phyloP scores from a whole-genome alignment of 2,329 filamentous ascomycete genomes.

The Phoma sp. region DNA sequence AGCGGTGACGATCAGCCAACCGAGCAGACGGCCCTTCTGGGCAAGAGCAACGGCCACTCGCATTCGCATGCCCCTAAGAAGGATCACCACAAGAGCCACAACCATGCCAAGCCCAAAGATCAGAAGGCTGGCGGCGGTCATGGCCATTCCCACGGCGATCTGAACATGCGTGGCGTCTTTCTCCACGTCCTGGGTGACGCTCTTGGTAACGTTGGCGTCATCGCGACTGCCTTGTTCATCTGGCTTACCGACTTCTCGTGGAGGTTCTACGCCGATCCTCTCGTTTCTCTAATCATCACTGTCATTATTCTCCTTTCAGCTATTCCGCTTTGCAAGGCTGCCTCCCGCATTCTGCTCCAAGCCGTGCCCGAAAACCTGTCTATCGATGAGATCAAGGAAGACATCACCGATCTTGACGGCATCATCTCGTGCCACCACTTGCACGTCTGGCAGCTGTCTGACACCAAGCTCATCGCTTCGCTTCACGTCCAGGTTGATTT shows the following conservation, averaged over 20 bases:
- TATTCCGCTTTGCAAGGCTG: slow-evolving; percentile 78
- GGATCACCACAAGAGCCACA: slow-evolving; percentile 70
- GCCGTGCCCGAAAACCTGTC: slow-evolving; percentile 89
- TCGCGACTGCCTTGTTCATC: slow-evolving; percentile 82
- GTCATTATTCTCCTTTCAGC: slow-evolving; percentile 74
- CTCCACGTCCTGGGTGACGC: slow-evolving; percentile 79
- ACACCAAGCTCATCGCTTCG: slow-evolving; percentile 91
- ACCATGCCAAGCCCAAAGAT: slow-evolving; percentile 79
- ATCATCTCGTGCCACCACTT: slow-evolving; percentile 93
- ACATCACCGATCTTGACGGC: slow-evolving; percentile 83
- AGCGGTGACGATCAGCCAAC: slow-evolving; percentile 60
- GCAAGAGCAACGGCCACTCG: slow-evolving; percentile 26
- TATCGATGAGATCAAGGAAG: slow-evolving; percentile 87
- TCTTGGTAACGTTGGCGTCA: slow-evolving; percentile 85
- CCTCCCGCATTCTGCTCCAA: slow-evolving; percentile 88
- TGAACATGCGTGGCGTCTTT: slow-evolving; percentile 88
- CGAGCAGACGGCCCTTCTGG: slow-evolving; percentile 46
- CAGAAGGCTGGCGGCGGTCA: slow-evolving; percentile 64
- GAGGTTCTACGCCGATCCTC: slow-evolving; percentile 87
- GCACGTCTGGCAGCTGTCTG: slow-evolving; percentile 96
- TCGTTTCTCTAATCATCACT: slow-evolving; percentile 93
- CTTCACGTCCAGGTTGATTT: slow-evolving; percentile 93
- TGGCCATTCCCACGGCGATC: slow-evolving; percentile 81
- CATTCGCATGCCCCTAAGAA: slow-evolving; percentile 25
- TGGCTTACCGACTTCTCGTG: slow-evolving; percentile 85